Conservation (phyloP, 202 grass and related monocot genomes). For the Brachypodium distachyon region DNA sequence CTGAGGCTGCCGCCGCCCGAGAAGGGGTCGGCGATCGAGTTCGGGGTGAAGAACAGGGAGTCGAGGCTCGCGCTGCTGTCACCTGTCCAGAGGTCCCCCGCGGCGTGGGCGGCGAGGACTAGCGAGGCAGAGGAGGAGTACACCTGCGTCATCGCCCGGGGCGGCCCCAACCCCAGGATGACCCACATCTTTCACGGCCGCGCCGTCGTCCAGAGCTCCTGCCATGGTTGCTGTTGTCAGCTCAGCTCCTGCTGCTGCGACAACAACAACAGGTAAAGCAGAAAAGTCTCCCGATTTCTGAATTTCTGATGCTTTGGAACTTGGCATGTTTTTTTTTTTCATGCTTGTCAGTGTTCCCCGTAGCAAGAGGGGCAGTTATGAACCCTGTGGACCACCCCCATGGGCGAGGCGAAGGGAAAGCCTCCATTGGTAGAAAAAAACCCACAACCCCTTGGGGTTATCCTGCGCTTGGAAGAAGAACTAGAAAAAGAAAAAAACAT, state of each 20-base stretch:
- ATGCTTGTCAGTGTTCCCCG: too few relatives aligned
- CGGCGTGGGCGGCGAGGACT: conserved; percentile 23
- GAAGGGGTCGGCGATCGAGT: conserved; percentile 43
- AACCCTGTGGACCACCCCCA: too few relatives aligned
- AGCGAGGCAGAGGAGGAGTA: conserved; percentile 51
- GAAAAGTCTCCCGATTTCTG: background rate
- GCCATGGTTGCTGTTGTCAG: conserved; percentile 16
- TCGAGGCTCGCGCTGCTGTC: conserved; percentile 52
- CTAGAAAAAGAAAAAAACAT: too few relatives aligned
- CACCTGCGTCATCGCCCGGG: conserved; percentile 81
- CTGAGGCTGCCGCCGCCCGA: conserved; percentile 52
- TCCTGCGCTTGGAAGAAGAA: too few relatives aligned
- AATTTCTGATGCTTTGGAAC: background rate
- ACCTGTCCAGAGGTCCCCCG: conserved; percentile 39
- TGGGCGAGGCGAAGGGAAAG: too few relatives aligned
- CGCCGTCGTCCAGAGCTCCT: conserved; percentile 42
- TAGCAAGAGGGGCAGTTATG: too few relatives aligned
- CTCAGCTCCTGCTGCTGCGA: conserved; percentile 41
- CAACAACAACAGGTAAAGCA: background rate
- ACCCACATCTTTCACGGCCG: conserved; percentile 80
- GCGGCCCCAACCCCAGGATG: conserved; percentile 66
- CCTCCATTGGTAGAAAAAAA: too few relatives aligned
- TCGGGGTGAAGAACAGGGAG: conserved; percentile 73
- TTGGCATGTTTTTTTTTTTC: too few relatives aligned
- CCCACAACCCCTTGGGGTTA: too few relatives aligned